Evolutionary conservation across 495 filamentous ascomycete species (phyloP).

Genomic region (Aspergillus conjunctus): DNA sequence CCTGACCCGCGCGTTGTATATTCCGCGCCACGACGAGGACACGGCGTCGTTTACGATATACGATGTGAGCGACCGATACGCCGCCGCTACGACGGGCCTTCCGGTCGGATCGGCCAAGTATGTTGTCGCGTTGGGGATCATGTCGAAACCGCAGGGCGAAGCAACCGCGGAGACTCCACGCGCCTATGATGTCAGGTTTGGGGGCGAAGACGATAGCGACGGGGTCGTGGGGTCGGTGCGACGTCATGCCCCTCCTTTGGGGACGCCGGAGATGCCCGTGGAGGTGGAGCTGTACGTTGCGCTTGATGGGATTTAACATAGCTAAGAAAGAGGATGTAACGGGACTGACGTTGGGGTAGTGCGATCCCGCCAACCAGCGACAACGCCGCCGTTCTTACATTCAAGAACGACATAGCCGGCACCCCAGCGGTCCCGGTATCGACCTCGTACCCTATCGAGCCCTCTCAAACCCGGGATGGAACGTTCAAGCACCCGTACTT

Average conservation of each 20-base stretch:
- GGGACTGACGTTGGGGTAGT: background rate
- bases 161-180: background rate
- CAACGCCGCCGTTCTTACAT: background rate
- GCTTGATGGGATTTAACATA: too few species aligned
- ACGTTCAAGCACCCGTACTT: constrained; percentile 11
- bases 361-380: background rate
- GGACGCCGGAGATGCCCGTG: too few species aligned
- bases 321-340: background rate
- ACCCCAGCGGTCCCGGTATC: background rate
- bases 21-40: constrained; percentile 9
- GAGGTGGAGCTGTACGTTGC: too few species aligned
- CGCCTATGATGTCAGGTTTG: background rate
- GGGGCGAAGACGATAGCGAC: background rate
- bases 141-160: constrained; percentile 10
- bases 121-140: constrained; percentile 11
- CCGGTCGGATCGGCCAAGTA: constrained; percentile 14
- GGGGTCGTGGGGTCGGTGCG: background rate
- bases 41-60: constrained; percentile 4
- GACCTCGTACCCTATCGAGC: constrained; percentile 10
- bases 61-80: constrained; percentile 10
- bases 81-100: background rate
- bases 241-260: too few species aligned
- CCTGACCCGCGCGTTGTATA: constrained; percentile 14
- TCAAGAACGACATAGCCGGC: background rate
- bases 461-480: background rate